A percentile compares a stretch with the other conserved stretches of the same genome.
phyloP scores from a whole-genome alignment of 2,329 filamentous ascomycete species.

The Chaetomium sp. region DNA sequence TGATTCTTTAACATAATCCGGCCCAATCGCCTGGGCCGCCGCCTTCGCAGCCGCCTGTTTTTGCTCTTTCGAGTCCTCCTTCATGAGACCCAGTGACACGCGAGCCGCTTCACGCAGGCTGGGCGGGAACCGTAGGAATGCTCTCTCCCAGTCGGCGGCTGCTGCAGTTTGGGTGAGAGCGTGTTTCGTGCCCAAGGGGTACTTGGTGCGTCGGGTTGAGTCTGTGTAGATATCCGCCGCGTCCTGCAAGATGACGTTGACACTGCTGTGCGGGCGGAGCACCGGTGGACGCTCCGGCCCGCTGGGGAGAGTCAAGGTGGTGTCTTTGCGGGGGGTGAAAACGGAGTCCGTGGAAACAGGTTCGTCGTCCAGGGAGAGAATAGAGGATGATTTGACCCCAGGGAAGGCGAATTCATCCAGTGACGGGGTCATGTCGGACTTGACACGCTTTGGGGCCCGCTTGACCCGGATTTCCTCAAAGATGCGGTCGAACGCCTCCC shows the following conservation, averaged over 20 bases:
- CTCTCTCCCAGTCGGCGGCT: constrained; percentile 29
- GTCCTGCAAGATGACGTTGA: constrained; percentile 27
- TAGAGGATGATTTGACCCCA: neutral
- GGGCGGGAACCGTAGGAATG: constrained; percentile 35
- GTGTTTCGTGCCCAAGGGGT: constrained; percentile 15
- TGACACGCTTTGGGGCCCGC: constrained; percentile 26
- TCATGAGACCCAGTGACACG: constrained; percentile 32
- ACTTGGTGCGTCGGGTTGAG: constrained; percentile 8
- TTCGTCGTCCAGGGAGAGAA: neutral
- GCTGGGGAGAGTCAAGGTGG: no score
- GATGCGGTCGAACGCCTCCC: constrained; percentile 44
- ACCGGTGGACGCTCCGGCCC: neutral
- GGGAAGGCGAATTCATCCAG: no score
- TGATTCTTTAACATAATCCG: constrained; percentile 24
- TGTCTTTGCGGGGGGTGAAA: no score
- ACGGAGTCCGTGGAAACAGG: no score
- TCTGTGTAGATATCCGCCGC: constrained; percentile 18
- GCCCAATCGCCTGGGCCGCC: neutral
- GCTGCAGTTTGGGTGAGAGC: constrained; percentile 19
- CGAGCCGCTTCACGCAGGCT: constrained; percentile 35
- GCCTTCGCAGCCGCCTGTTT: constrained; percentile 3
- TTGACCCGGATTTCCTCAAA: constrained; percentile 46
- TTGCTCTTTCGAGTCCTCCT: constrained; percentile 14
- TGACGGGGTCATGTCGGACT: neutral
- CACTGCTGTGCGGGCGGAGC: constrained; percentile 6